These are phyloP conservation scores for Tetrapisispora phaffii DNA, from an alignment of 805 yeast genomes.

Conservation along the genomic window DNA sequence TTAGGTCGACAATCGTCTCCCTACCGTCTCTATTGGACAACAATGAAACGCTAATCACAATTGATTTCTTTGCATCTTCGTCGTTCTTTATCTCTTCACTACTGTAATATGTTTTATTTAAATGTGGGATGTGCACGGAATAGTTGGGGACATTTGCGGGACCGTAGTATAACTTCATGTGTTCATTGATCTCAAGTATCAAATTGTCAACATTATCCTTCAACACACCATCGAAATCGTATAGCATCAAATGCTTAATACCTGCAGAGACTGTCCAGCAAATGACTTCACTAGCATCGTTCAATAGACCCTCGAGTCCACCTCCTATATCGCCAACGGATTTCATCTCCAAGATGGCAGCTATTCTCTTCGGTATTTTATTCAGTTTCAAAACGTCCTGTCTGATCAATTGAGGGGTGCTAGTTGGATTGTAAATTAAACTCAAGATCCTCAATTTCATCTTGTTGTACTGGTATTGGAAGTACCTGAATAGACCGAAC, in stretches of 20 bases:
- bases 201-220: conserved; percentile 47
- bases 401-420: conserved; percentile 77
- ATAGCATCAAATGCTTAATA: conserved; percentile 56
- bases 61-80: conserved; percentile 28
- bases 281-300: conserved; percentile 63
- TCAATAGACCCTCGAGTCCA: conserved; percentile 72
- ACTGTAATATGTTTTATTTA: conserved; percentile 37
- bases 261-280: conserved; percentile 94
- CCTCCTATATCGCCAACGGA: conserved; percentile 81
- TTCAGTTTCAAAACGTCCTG: conserved; percentile 64
- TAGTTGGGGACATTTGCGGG: conserved; percentile 54
- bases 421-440: conserved; percentile 56
- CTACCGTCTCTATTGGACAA: conserved; percentile 77
- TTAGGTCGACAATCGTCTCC: conserved; percentile 77
- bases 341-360: conserved; percentile 64
- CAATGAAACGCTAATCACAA: conserved; percentile 54
- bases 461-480: conserved; percentile 43
- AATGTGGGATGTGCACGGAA: conserved; percentile 57
- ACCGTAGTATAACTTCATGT: conserved; percentile 66
- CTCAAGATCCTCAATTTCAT: conserved; percentile 48
- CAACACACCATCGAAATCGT: conserved; percentile 68
- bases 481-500: conserved; percentile 46
- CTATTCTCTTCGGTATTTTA: conserved; percentile 70
- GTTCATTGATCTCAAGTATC: conserved; percentile 45
- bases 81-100: conserved; percentile 1